Conservation (phyloP, 805 yeast species). For the Limtongia smithiae region DNA sequence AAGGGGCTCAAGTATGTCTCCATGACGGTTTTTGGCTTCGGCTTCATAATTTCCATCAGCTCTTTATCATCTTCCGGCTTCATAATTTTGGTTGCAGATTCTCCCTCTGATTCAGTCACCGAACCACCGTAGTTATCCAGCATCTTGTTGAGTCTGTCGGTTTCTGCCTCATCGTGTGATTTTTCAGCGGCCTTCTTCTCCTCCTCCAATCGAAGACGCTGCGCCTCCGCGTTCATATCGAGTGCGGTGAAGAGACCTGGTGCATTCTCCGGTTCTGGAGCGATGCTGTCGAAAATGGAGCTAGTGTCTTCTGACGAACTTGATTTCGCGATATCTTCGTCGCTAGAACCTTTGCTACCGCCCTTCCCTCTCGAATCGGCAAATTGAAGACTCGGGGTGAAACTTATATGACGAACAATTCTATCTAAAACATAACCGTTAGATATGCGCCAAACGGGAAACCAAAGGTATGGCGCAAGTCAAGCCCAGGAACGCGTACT, state of each 20-base stretch:
- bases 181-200: not conserved
- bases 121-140: slow-evolving; percentile 6
- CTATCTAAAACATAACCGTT: too few species aligned
- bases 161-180: slow-evolving; percentile 13
- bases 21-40: slow-evolving; percentile 15
- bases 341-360: not conserved
- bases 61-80: slow-evolving; percentile 20
- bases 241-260: slow-evolving; percentile 13
- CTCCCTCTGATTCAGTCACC: slow-evolving; percentile 3
- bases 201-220: not conserved
- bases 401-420: too few species aligned
- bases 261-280: slow-evolving; percentile 8
- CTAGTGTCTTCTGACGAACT: slow-evolving; percentile 7
- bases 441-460: too few species aligned
- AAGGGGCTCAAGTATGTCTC: slow-evolving; percentile 18
- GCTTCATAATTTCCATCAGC: slow-evolving; percentile 16
- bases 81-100: not conserved
- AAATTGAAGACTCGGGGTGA: too few species aligned
- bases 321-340: not conserved
- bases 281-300: slow-evolving; percentile 15
- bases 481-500: too few species aligned
- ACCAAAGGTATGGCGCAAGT: too few species aligned
- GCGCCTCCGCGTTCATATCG: slow-evolving; percentile 9
- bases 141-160: slow-evolving; percentile 3
- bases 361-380: not conserved